Conservation (phyloP, 2,329 filamentous ascomycete genomes). For the Aspergillus caelatus region DNA sequence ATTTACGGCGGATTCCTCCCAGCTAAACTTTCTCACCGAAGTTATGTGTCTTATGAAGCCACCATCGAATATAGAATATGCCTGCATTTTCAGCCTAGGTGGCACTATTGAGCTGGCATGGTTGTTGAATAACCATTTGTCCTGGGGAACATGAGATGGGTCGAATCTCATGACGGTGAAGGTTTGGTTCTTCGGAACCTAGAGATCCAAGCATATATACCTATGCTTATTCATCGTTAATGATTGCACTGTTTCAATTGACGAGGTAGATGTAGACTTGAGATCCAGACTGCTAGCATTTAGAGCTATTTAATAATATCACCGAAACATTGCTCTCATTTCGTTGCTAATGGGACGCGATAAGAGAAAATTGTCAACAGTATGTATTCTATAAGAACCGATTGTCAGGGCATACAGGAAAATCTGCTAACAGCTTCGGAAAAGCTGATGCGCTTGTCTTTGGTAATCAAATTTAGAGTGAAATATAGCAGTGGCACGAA, state of each 20-base stretch:
- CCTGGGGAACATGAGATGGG: neutral
- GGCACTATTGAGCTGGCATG: neutral
- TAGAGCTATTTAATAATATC: neutral
- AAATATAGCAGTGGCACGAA: slow-evolving; percentile 8
- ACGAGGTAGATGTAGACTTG: neutral
- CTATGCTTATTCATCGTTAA: neutral
- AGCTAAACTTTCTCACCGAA: neutral
- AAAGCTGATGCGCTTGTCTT: neutral
- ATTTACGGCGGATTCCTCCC: neutral
- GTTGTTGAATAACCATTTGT: neutral
- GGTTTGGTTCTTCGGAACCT: neutral
- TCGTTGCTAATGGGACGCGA: neutral
- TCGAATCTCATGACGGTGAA: neutral
- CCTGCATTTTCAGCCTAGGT: neutral
- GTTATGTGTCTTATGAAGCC: neutral
- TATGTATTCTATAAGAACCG: neutral
- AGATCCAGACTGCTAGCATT: neutral
- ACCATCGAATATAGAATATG: neutral
- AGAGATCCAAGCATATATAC: neutral
- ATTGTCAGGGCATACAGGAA: neutral
- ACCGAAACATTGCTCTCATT: neutral
- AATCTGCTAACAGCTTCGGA: neutral
- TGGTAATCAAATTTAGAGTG: slow-evolving; percentile 12
- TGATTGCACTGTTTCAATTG: neutral
- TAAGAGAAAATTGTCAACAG: neutral